Conservation (phyloP, 495 filamentous ascomycete genomes). For the Hypomontagnella submonticulosa region DNA sequence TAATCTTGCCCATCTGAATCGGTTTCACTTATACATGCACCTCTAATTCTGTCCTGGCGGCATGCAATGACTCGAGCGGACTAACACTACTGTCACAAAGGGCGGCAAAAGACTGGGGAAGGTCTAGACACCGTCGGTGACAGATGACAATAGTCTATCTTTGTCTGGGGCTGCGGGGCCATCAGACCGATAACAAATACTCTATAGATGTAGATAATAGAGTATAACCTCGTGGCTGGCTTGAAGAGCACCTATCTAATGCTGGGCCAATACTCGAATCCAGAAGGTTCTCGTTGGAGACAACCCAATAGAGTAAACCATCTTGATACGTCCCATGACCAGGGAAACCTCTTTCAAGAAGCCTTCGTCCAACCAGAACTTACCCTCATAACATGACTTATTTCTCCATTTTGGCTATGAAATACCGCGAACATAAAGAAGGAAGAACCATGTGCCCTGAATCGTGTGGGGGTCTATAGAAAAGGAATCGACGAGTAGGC, state of each 20-base stretch:
- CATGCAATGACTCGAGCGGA: constrained; percentile 27
- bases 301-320: too few relatives aligned
- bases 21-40: not conserved
- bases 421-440: too few relatives aligned
- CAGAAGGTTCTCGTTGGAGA: too few relatives aligned
- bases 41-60: not conserved
- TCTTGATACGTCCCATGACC: too few relatives aligned
- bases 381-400: too few relatives aligned
- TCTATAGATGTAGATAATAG: not conserved
- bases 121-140: constrained; percentile 12
- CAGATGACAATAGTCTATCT: constrained; percentile 2
- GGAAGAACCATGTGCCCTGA: too few relatives aligned
- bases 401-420: too few relatives aligned
- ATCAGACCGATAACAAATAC: not conserved
- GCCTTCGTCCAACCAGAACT: too few relatives aligned
- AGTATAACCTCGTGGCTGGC: not conserved
- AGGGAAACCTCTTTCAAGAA: too few relatives aligned
- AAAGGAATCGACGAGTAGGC: not conserved
- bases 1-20: constrained; percentile 15
- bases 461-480: not conserved
- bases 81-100: not conserved
- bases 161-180: constrained; percentile 13
- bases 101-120: not conserved
- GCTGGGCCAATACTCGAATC: too few relatives aligned
- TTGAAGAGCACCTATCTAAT: not conserved